A percentile compares a stretch with the other conserved stretches of the same genome.
Evolutionary conservation across 2,329 filamentous ascomycete genomes (phyloP).

Genomic region (Colletotrichum orchidophilum): DNA sequence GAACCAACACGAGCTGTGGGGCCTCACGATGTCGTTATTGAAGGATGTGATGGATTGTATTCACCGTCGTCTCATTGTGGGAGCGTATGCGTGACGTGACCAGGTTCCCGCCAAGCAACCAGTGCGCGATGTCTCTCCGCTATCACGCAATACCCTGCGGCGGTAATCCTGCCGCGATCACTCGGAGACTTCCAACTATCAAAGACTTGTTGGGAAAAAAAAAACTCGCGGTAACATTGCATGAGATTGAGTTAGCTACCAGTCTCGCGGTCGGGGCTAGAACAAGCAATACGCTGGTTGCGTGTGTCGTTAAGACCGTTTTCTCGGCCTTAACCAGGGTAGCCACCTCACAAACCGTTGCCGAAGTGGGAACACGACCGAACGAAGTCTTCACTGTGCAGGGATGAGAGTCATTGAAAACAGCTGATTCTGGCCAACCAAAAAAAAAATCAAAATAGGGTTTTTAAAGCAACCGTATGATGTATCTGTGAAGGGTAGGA

Average conservation of each 20-base stretch:
- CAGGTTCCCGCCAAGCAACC: slow-evolving; percentile 6
- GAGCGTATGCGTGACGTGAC: not conserved
- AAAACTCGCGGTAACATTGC: not conserved
- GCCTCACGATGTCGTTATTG: not conserved
- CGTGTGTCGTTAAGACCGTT: not conserved
- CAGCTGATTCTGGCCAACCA: not conserved
- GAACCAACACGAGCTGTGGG: not conserved
- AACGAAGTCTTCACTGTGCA: not conserved
- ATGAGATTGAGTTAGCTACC: not conserved
- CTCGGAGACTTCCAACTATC: not conserved
- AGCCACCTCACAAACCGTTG: too few species aligned
- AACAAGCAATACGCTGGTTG: not conserved
- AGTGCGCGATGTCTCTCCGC: slow-evolving; percentile 23
- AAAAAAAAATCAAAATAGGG: not conserved
- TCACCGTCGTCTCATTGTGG: slow-evolving; percentile 1
- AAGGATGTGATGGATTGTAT: not conserved
- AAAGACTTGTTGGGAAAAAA: not conserved
- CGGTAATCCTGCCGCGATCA: not conserved
- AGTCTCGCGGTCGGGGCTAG: not conserved
- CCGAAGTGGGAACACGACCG: not conserved
- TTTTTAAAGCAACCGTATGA: not conserved
- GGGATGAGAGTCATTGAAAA: not conserved
- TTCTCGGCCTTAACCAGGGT: not conserved
- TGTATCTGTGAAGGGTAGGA: not conserved
- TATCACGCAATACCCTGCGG: slow-evolving; percentile 20